A percentile compares a stretch with the other conserved stretches of the same genome.
These are phyloP conservation scores for Blastobotrys americana DNA, from an alignment of 805 yeast genomes.

Conservation along the genomic window DNA sequence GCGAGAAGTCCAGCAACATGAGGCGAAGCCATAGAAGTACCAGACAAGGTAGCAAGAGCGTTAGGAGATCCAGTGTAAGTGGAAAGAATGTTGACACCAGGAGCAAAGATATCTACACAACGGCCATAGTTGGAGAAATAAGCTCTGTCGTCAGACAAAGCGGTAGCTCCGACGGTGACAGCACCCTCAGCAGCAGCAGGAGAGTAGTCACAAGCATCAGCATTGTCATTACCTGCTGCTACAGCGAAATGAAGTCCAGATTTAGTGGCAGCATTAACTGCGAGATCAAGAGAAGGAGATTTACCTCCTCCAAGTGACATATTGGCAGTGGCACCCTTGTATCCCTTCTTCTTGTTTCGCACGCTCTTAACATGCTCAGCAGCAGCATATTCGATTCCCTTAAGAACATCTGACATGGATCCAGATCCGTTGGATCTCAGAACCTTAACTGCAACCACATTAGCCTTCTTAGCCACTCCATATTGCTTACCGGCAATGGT, in stretches of 20 bases:
- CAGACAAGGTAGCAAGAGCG: conserved; percentile 49
- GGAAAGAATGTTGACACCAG: conserved; percentile 49
- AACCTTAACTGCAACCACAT: conserved; percentile 54
- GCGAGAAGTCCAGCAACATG: conserved; percentile 51
- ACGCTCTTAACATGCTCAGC: conserved; percentile 39
- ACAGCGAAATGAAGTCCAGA: conserved; percentile 55
- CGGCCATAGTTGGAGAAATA: conserved; percentile 48
- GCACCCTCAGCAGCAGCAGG: conserved; percentile 52
- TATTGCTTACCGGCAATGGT: conserved; percentile 51
- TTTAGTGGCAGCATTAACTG: conserved; percentile 51
- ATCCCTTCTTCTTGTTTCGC: conserved; percentile 36
- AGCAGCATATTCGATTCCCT: conserved; percentile 56
- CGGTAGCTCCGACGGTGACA: conserved; percentile 47
- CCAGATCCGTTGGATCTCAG: conserved; percentile 54
- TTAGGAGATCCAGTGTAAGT: conserved; percentile 47
- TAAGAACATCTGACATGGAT: conserved; percentile 52
- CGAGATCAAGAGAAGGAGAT: conserved; percentile 49
- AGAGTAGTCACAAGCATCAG: conserved; percentile 53
- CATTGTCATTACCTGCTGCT: conserved; percentile 58
- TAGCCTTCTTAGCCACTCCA: conserved; percentile 56
- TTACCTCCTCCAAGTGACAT: conserved; percentile 57
- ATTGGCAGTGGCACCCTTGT: conserved; percentile 55
- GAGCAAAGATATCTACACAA: conserved; percentile 49
- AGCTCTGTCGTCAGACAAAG: conserved; percentile 40
- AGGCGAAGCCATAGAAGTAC: conserved; percentile 61